Conservation (phyloP, 257 asterid species). For the Haberlea rhodopensis region DNA sequence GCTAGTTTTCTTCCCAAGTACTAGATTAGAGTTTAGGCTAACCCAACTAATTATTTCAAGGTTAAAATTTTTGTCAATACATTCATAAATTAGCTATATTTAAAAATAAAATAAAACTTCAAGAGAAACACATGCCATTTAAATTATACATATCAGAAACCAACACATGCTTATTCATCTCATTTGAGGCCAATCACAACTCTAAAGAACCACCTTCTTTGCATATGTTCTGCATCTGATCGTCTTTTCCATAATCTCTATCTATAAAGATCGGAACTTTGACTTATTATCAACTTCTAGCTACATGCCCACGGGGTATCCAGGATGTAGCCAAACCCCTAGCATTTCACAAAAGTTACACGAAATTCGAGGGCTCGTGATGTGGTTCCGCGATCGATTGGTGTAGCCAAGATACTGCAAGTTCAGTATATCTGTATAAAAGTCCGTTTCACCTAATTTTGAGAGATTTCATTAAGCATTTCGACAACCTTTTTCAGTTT, state of each 20-base stretch:
- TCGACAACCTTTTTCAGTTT: conserved; percentile 90
- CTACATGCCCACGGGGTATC: neutral
- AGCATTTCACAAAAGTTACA: conserved; percentile 14
- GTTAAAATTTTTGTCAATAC: neutral
- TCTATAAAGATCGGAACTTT: conserved; percentile 16
- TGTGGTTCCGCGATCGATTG: neutral
- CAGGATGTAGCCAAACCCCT: neutral
- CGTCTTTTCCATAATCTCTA: conserved; percentile 15
- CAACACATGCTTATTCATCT: conserved; percentile 14
- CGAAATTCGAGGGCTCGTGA: neutral
- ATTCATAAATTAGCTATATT: neutral
- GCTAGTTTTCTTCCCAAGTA: no score
- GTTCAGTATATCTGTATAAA: conserved; percentile 8
- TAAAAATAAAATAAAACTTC: conserved; percentile 4
- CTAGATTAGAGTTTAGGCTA: neutral
- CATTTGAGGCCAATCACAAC: conserved; percentile 18
- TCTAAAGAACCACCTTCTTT: neutral
- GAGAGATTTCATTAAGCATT: conserved; percentile 71
- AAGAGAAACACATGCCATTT: conserved; percentile 2
- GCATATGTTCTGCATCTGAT: conserved; percentile 20
- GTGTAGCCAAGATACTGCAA: conserved; percentile 2
- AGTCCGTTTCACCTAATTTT: conserved; percentile 26
- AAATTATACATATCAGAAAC: conserved; percentile 21
- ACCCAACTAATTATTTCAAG: neutral
- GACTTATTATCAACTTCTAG: conserved; percentile 8